phyloP scores from a whole-genome alignment of 441 rosid species.

The Capsella rubella region DNA sequence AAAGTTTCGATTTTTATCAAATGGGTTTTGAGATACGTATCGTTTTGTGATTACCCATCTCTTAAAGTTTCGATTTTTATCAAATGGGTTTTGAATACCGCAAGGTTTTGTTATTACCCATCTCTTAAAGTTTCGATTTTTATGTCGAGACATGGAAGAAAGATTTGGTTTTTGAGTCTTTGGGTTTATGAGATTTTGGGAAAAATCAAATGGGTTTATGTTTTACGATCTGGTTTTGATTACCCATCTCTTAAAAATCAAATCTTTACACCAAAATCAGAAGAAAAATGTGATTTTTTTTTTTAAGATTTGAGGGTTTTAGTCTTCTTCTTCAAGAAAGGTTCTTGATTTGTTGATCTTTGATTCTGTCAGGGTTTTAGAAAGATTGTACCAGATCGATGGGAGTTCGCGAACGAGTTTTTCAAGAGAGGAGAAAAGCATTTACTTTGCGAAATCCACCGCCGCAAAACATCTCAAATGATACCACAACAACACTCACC shows the following conservation, averaged over 20 bases:
- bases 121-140: not conserved
- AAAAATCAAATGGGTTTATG: not conserved
- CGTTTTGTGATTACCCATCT: not conserved
- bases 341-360: not conserved
- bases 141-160: not conserved
- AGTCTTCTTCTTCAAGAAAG: not conserved
- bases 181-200: constrained; percentile 2
- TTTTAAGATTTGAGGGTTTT: not conserved
- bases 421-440: constrained; percentile 94
- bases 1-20: not conserved
- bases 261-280: not conserved
- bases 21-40: not conserved
- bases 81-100: not conserved
- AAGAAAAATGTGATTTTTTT: not conserved
- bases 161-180: not conserved
- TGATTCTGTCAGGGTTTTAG: constrained; percentile 75
- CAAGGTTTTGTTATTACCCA: not conserved
- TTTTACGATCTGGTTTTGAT: not conserved
- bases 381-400: constrained; percentile 95
- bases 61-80: not conserved
- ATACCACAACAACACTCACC: constrained; percentile 58
- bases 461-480: constrained; percentile 80
- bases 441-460: constrained; percentile 89
- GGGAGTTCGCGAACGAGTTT: constrained; percentile 96
- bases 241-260: not conserved